Evolutionary conservation across 2,329 filamentous ascomycete species (phyloP).

Genomic region (Apiospora rasikravindrae): DNA sequence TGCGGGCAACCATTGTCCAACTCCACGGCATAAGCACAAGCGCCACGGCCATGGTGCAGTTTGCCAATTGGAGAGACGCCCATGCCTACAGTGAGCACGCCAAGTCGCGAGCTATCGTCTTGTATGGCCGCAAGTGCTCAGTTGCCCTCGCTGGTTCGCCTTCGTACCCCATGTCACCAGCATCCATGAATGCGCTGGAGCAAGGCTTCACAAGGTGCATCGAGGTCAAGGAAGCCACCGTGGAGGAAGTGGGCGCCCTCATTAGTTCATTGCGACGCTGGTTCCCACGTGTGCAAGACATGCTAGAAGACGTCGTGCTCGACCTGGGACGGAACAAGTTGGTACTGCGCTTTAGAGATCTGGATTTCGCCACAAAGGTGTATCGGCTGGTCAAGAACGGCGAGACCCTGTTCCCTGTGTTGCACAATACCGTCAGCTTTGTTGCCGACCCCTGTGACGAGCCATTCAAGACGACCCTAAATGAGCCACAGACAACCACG

Average conservation of each 20-base stretch:
- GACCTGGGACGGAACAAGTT: not conserved
- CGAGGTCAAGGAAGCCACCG: constrained; percentile 8
- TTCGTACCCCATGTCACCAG: constrained; percentile 11
- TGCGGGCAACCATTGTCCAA: constrained; percentile 5
- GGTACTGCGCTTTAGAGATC: constrained; percentile 18
- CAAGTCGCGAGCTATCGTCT: not conserved
- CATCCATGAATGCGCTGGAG: not conserved
- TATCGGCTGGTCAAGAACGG: not conserved
- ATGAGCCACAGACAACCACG: not conserved
- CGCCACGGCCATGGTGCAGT: constrained; percentile 19
- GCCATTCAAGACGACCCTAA: not conserved
- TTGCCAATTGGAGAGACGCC: constrained; percentile 20
- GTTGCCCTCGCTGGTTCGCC: constrained; percentile 16
- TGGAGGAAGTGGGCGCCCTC: not conserved
- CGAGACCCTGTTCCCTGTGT: not conserved
- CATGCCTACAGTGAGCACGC: constrained; percentile 13
- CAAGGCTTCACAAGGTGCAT: constrained; percentile 17
- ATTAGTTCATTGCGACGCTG: not conserved
- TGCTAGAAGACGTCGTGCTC: constrained; percentile 20
- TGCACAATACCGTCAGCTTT: not conserved
- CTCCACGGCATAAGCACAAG: not conserved
- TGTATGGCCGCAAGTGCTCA: not conserved
- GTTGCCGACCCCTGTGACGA: constrained; percentile 20
- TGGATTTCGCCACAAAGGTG: constrained; percentile 21
- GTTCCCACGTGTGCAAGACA: constrained; percentile 9